Evolutionary conservation across 306 rosid species (phyloP), one percentile per base, ranked within the genome.

Genomic region (Neltuma alba): DNA sequence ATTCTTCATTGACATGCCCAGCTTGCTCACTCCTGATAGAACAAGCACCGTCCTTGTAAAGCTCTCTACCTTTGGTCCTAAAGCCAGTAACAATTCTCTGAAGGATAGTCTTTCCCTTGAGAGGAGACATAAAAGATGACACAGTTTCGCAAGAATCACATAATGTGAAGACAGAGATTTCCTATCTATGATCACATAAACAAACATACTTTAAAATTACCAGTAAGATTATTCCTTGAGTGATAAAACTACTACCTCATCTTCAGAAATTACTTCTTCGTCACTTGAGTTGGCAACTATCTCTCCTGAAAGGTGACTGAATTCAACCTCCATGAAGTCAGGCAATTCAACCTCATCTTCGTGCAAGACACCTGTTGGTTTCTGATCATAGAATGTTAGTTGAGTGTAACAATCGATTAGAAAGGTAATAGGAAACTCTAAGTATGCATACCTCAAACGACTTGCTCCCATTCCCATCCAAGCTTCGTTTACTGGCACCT

Each of bases 271-370:
- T 12, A 64, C 76, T 36, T 85, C 91, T 62, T 86, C 90, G 9
- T 81, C 87, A 15, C 64, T 75, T 16, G 85, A 71, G 77, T 84
- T 61, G 37, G 83, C 77, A 62, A 67, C 83, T 44, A 76, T 80
- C 80, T 78, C 78, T 70, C 81, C 78, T 5, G 37, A 66, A 55
- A 75, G 20, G 47, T 31, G 6, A 27, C 6, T 36, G 27, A 54
- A 45, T 45, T 81, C 55, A 57, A 45, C 81, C 74, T 87, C 89
- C 8, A 78, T 80, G 78, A 89, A 88, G 36, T 87, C 87, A 1
- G 92, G 95, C 85, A 84, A 80, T 81, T 88, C 91, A 72, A 88
- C 88, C 79, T 87, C 92, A 76, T 87, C 91, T 76, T 91, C 91
- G 40, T 34, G 81, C 27, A 64, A 70, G 20, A 42, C 44, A 76